Evolutionary conservation across 2,329 filamentous ascomycete species (phyloP), one percentile per base, ranked within the genome.

Genomic region (Tolypocladium nubicola): DNA sequence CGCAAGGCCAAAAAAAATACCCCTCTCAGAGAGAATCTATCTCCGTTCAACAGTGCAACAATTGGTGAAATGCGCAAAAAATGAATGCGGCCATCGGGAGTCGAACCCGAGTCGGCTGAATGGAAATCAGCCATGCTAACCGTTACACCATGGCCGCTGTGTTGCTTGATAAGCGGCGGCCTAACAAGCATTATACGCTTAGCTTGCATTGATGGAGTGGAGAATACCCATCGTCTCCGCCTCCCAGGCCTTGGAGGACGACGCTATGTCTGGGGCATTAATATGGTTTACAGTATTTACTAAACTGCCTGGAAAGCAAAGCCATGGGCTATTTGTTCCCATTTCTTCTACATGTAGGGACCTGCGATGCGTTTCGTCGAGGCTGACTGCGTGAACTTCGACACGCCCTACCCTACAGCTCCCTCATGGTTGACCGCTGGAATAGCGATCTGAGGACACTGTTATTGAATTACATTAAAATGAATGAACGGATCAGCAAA

Each of bases 61-160:
- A 38, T 38, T 16, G 37, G 13, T 38, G 5, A 14, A 16, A 16
- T 38, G 37, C 13, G 30, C 30, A 16, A 56, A 35, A 56, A 21
- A 39, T 0, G 7, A 19, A 10, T 61, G 59, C 60, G 60, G 58
- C 60, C 60, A 60, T 61, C 60, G 59, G 60, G 59, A 61, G 59
- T 61, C 60, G 60, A 60, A 60, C 60, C 60, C 60, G 60, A 61
- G 57, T 60, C 60, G 58, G 58, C 57, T 60, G 60, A 61, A 61
- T 60, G 60, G 60, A 61, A 61, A 61, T 61, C 60, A 60, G 60
- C 58, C 58, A 61, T 60, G 60, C 57, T 61, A 57, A 61, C 60
- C 60, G 59, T 60, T 60, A 60, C 59, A 61, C 58, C 59, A 60
- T 60, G 59, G 59, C 57, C 57, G 60, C 57, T 49, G 30, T 9